Evolutionary conservation across 805 yeast genomes (phyloP).

Genomic region (Candida chilensis): DNA sequence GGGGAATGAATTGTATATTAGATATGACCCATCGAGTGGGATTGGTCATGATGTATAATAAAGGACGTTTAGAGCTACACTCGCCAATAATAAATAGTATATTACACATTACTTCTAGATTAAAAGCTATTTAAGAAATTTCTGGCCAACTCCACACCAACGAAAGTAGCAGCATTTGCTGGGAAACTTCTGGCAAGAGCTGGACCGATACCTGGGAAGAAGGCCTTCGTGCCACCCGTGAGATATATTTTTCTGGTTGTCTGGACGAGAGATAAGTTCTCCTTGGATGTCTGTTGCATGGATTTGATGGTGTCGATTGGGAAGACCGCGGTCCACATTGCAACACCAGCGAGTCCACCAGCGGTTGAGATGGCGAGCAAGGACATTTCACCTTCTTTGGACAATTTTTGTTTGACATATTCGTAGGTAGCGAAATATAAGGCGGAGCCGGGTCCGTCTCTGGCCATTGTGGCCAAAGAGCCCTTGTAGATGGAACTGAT

Average conservation of each 20-base stretch:
- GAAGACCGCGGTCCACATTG: conserved; percentile 96
- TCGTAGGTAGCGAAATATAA: conserved; percentile 94
- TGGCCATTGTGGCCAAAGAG: conserved; percentile 81
- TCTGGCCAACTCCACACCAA: conserved; percentile 83
- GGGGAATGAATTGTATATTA: too few relatives aligned
- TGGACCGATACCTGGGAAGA: conserved; percentile 97
- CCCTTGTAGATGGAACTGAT: conserved; percentile 82
- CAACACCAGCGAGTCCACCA: conserved; percentile 93
- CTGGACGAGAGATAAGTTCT: conserved; percentile 43
- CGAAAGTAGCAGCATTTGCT: conserved; percentile 97
- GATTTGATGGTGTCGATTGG: conserved; percentile 94
- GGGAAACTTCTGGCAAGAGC: conserved; percentile 94
- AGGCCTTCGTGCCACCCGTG: conserved; percentile 78
- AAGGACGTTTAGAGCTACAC: too few relatives aligned
- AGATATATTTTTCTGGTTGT: conserved; percentile 64
- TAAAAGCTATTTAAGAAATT: conserved; percentile 27
- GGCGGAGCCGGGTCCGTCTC: conserved; percentile 98
- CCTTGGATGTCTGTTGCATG: conserved; percentile 60
- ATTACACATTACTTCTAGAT: too few relatives aligned
- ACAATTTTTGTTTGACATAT: conserved; percentile 54
- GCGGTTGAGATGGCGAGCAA: conserved; percentile 74
- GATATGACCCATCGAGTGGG: too few relatives aligned
- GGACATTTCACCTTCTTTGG: conserved; percentile 45
- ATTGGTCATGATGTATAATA: too few relatives aligned
- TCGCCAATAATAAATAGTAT: too few relatives aligned